Percentiles rank a stretch among this genome's conserved stretches.
Evolutionary conservation across 805 yeast species (phyloP).

Genomic region (Saturnispora saitoi): DNA sequence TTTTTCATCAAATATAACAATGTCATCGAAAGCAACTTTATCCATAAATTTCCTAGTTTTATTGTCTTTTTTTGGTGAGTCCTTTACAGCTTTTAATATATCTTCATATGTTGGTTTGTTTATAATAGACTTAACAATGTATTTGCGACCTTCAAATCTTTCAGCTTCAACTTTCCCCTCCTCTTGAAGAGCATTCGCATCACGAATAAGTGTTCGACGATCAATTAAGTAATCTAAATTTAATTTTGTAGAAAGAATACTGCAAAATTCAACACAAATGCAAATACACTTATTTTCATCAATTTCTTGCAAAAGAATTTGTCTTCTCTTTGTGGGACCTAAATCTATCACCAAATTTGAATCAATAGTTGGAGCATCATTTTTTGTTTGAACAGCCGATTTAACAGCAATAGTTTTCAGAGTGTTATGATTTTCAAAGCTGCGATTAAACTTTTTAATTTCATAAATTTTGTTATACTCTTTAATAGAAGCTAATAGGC

Average conservation of each 20-base stretch:
- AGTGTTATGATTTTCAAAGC: not conserved
- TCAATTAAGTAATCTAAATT: constrained; percentile 39
- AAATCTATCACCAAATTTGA: constrained; percentile 15
- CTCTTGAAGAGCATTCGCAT: constrained; percentile 29
- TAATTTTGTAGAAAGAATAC: constrained; percentile 32
- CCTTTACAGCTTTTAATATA: constrained; percentile 5
- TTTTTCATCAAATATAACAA: constrained; percentile 8
- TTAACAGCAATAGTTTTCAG: not conserved
- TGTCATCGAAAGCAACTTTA: constrained; percentile 7
- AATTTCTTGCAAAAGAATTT: constrained; percentile 30
- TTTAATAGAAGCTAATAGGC: not conserved
- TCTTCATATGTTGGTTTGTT: constrained; percentile 16
- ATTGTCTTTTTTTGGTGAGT: not conserved
- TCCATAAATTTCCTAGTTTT: constrained; percentile 9
- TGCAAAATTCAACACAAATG: constrained; percentile 34
- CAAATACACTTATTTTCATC: constrained; percentile 39
- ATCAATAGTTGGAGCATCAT: not conserved
- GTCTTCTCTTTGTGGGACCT: constrained; percentile 23
- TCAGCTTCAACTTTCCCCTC: constrained; percentile 21
- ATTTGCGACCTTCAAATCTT: constrained; percentile 9
- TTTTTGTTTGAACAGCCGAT: not conserved
- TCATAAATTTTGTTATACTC: constrained; percentile 1
- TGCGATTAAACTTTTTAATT: not conserved
- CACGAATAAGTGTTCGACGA: constrained; percentile 43
- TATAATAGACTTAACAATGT: constrained; percentile 10